phyloP scores from a whole-genome alignment of 176 grass and related monocot genomes.

The Alopecurus myosuroides region DNA sequence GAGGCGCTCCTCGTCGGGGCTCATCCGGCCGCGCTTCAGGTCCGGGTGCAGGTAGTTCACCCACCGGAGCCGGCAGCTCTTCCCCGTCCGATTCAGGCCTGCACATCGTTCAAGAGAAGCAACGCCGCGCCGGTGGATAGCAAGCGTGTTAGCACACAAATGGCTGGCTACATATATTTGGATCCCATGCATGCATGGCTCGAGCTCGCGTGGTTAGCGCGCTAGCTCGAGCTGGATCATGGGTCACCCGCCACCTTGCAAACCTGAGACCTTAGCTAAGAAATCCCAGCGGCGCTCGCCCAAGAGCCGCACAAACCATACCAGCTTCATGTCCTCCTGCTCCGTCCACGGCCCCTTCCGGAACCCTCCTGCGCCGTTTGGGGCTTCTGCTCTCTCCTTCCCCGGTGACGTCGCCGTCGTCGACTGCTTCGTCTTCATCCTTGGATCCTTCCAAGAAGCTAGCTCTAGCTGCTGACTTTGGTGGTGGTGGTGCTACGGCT shows the following conservation, averaged over 20 bases:
- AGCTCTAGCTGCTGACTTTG: not conserved
- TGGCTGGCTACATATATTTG: not conserved
- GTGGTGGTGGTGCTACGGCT: no score
- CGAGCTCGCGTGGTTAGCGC: no score
- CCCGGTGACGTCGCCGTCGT: not conserved
- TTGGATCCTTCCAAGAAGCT: not conserved
- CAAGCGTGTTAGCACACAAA: constrained; percentile 3
- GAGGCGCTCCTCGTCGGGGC: constrained; percentile 51
- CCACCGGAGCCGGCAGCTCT: constrained; percentile 74
- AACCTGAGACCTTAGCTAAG: constrained; percentile 71
- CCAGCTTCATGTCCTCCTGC: constrained; percentile 56
- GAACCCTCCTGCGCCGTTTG: not conserved
- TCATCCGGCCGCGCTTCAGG: constrained; percentile 64
- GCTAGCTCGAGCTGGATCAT: not conserved
- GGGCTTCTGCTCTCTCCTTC: not conserved
- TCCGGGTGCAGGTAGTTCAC: constrained; percentile 70
- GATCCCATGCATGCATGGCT: not conserved
- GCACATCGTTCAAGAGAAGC: not conserved
- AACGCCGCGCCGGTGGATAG: not conserved
- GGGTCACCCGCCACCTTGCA: constrained; percentile 49
- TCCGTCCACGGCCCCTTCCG: constrained; percentile 67
- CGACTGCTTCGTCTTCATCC: not conserved
- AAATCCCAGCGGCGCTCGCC: constrained; percentile 80
- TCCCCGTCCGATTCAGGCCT: constrained; percentile 62
- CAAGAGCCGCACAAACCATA: constrained; percentile 63